Percentiles rank a stretch among this genome's conserved stretches.
phyloP scores from a whole-genome alignment of 1,139 yeast species.

The Saccharomyces hybrid region DNA sequence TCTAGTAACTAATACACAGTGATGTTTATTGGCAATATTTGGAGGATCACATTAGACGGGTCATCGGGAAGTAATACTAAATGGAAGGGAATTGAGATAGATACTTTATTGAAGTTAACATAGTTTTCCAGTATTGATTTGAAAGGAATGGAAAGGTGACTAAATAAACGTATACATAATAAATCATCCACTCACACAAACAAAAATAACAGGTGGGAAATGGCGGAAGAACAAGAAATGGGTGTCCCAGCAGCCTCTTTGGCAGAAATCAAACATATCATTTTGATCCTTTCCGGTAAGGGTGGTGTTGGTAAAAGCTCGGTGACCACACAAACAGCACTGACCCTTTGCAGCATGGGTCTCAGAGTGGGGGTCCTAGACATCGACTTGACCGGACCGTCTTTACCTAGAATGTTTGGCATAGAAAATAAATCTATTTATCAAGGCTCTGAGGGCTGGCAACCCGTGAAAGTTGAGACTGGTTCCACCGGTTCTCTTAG shows the following conservation, averaged over 20 bases:
- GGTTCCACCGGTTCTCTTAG: slow-evolving; percentile 33
- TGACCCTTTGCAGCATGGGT: slow-evolving; percentile 63
- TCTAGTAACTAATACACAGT: too few species aligned
- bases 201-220: neutral
- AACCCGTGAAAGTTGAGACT: slow-evolving; percentile 53
- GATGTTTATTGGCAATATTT: neutral
- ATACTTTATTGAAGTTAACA: neutral
- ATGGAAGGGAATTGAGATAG: neutral
- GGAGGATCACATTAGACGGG: neutral
- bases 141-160: neutral
- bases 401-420: slow-evolving; percentile 94
- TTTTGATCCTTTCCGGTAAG: slow-evolving; percentile 80
- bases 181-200: too few species aligned
- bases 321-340: slow-evolving; percentile 86
- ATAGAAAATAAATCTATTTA: slow-evolving; percentile 71
- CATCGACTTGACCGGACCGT: slow-evolving; percentile 94
- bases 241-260: slow-evolving; percentile 44
- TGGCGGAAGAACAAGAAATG: neutral
- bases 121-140: neutral
- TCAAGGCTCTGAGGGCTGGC: slow-evolving; percentile 84
- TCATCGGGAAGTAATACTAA: neutral
- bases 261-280: slow-evolving; percentile 60
- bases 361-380: slow-evolving; percentile 85
- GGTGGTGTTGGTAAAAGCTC: slow-evolving; percentile 99
- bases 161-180: neutral